phyloP scores from a whole-genome alignment of 768 basidiomycete species.

The Mycena albidolilacea region DNA sequence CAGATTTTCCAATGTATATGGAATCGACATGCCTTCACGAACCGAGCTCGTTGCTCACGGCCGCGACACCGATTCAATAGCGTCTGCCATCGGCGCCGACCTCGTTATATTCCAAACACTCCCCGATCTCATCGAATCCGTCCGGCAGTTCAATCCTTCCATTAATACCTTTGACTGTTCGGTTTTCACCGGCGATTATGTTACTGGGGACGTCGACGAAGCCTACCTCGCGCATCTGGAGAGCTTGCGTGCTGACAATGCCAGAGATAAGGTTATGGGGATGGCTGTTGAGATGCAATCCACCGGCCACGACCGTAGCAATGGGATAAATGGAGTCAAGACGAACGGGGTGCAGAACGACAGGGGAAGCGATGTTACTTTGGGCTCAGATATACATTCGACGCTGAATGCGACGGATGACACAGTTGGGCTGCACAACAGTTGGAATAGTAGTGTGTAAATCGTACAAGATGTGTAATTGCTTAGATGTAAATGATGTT shows the following conservation, averaged over 20 bases:
- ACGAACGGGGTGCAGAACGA: conserved; percentile 26
- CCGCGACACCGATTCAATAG: conserved; percentile 80
- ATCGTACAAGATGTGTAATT: conserved; percentile 12
- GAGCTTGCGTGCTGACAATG: conserved; percentile 84
- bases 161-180: conserved; percentile 94
- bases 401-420: conserved; percentile 78
- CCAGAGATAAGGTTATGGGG: conserved; percentile 66
- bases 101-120: conserved; percentile 96
- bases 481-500: too few relatives aligned
- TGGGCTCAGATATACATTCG: conserved; percentile 52
- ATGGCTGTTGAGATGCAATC: conserved; percentile 15
- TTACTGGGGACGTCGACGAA: conserved; percentile 93
- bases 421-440: conserved; percentile 86
- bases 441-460: conserved; percentile 59
- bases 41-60: conserved; percentile 91
- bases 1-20: conserved; percentile 95
- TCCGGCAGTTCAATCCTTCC: conserved; percentile 84
- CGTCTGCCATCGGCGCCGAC: conserved; percentile 91
- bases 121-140: conserved; percentile 87
- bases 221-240: conserved; percentile 85
- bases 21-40: conserved; percentile 99
- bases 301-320: conserved; percentile 7
- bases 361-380: conserved; percentile 40
- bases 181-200: conserved; percentile 97
- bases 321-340: conserved; percentile 24